Base-by-base conservation (phyloP, 2,329 filamentous ascomycete genomes). In the Cladosporium sphaerospermum region DNA sequence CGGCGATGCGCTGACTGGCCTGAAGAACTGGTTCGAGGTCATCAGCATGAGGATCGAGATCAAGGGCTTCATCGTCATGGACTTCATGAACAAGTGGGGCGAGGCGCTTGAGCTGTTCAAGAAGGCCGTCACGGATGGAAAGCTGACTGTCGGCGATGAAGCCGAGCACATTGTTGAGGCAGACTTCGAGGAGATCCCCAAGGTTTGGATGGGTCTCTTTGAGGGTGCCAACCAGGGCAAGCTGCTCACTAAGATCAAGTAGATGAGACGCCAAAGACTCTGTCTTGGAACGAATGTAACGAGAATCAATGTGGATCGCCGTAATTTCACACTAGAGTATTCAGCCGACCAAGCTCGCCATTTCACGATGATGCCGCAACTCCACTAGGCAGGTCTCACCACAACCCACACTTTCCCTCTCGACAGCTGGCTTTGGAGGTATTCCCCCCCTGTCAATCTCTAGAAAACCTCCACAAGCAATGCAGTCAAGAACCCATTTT, bases 191-290 rank as follows among this genome's bases (percentile, higher is more conserved):
- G 72, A 76, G 52, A 62, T 78, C 8, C 75, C 75, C 2, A 71
- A 71, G 62, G 75, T 73, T 19, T 78, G 76, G 76, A 61, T 69
- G 58, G 67, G 71, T 67, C 59, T 78, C 58, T 78, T 78, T 54
- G 62, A 69, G 9, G 75, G 76, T 2, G 69, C 62, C 1, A 77
- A 77, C 59, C 71, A 67, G 45, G 75, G 75, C 14, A 78, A 78
- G 66, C 62, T 77, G 50, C 60, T 75, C 41, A 77, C 74, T 8
- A 53, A 53, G 51, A 31, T 53, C 40, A 51, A 37, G 18, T 51
- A 34, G 16, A 9, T 32, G 19, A 32, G 19, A 52, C 6, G n/a
- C 16, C 13, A 10, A 45, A 14, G 23, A 28, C 23, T 5, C 5
- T 5, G 7, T 7, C 23, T 28, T 28, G 4, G 23, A 28, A 28